Percentiles rank a stretch among this genome's conserved stretches.
phyloP scores from a whole-genome alignment of 2,329 filamentous ascomycete genomes.

The Venturia effusa region DNA sequence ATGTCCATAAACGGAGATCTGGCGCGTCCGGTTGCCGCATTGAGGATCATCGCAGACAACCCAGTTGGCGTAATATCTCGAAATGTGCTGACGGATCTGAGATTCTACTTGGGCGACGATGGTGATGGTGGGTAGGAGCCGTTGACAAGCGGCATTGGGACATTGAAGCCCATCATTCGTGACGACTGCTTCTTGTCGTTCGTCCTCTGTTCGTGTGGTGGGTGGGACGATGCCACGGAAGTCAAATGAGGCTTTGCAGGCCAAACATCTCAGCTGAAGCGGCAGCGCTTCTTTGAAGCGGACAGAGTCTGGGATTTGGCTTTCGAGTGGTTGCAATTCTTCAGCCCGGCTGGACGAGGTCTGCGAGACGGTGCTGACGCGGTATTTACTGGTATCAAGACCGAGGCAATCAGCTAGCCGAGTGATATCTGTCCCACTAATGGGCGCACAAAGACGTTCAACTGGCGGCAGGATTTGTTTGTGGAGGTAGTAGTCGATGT shows the following conservation, averaged over 20 bases:
- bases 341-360: constrained; percentile 39
- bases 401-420: constrained; percentile 88
- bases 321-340: constrained; percentile 84
- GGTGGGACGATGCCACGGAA: constrained; percentile 62
- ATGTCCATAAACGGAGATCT: constrained; percentile 86
- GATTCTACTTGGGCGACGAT: constrained; percentile 80
- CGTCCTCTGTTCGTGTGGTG: constrained; percentile 18
- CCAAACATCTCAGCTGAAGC: constrained; percentile 67
- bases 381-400: constrained; percentile 80
- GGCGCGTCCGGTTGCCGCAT: constrained; percentile 76
- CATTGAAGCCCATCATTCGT: constrained; percentile 69
- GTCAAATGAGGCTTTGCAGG: constrained; percentile 58
- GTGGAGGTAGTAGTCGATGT: constrained; percentile 95
- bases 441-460: constrained; percentile 93
- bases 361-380: constrained; percentile 48
- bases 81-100: constrained; percentile 66
- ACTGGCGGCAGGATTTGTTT: constrained; percentile 98
- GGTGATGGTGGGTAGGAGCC: constrained; percentile 56
- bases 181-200: constrained; percentile 44
- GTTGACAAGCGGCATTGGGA: constrained; percentile 49
- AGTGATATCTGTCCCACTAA: constrained; percentile 80
- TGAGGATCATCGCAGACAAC: constrained; percentile 74
- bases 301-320: constrained; percentile 82
- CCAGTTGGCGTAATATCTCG: constrained; percentile 86
- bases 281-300: constrained; percentile 76